Evolutionary conservation across 495 filamentous ascomycete genomes (phyloP).

Genomic region (Penicillium coprophilum): DNA sequence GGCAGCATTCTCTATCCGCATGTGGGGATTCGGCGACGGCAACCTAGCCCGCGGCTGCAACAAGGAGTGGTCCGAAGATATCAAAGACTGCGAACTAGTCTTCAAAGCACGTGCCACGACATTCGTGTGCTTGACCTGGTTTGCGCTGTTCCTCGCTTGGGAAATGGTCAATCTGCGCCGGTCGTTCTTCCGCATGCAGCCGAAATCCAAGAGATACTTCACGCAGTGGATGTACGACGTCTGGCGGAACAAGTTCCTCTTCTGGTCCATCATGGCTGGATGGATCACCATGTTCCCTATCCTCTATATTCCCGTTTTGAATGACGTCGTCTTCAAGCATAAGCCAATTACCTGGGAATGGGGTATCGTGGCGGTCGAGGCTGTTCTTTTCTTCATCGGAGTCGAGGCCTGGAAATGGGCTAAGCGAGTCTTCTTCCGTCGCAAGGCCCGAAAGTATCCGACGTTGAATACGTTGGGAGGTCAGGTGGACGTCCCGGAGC

Average conservation of each 20-base stretch:
- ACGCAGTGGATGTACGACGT: slow-evolving; percentile 56
- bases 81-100: slow-evolving; percentile 51
- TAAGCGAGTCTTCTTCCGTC: slow-evolving; percentile 50
- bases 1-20: slow-evolving; percentile 52
- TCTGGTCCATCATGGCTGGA: slow-evolving; percentile 62
- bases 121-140: slow-evolving; percentile 64
- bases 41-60: slow-evolving; percentile 58
- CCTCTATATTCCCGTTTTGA: slow-evolving; percentile 66
- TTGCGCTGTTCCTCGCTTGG: slow-evolving; percentile 64
- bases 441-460: slow-evolving; percentile 10
- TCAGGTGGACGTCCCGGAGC: neutral
- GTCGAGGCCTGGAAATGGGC: slow-evolving; percentile 63
- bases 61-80: slow-evolving; percentile 37
- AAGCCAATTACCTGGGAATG: slow-evolving; percentile 66
- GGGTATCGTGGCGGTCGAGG: slow-evolving; percentile 55
- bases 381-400: slow-evolving; percentile 57
- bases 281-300: slow-evolving; percentile 66
- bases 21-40: slow-evolving; percentile 59
- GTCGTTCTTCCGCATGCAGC: slow-evolving; percentile 63
- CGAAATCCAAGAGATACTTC: slow-evolving; percentile 45
- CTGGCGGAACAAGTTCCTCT: slow-evolving; percentile 68
- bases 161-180: slow-evolving; percentile 64
- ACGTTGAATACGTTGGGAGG: neutral
- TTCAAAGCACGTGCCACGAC: slow-evolving; percentile 64
- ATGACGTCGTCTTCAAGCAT: slow-evolving; percentile 65